These are phyloP conservation scores for Ganoderma lingzhi DNA, from an alignment of 1,284 basidiomycete genomes.

Conservation along the genomic window DNA sequence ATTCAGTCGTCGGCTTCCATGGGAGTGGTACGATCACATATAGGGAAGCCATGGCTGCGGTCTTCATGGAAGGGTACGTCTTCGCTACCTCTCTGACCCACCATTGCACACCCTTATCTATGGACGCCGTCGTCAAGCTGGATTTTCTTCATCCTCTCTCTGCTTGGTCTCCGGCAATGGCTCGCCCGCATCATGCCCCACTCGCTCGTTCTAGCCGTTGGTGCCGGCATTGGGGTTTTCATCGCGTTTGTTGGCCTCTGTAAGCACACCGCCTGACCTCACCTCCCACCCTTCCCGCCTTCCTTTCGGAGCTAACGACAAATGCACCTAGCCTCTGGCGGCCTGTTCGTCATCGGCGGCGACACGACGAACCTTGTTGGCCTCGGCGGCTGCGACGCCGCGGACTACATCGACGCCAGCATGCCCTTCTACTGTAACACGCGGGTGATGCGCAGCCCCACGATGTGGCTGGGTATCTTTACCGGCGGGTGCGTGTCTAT, in stretches of 20 bases:
- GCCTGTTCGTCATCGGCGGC: conserved; percentile 83
- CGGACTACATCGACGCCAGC: conserved; percentile 48
- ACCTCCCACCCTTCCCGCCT: neutral
- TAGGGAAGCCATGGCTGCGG: conserved; percentile 85
- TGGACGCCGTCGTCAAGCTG: conserved; percentile 54
- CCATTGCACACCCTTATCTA: neutral
- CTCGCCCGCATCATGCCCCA: conserved; percentile 89
- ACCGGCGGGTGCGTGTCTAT: conserved; percentile 71
- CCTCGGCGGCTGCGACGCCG: conserved; percentile 78
- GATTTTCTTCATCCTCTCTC: conserved; percentile 85
- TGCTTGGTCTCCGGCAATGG: conserved; percentile 92
- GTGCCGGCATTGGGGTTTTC: conserved; percentile 88
- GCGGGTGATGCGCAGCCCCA: conserved; percentile 78
- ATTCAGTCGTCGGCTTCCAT: conserved; percentile 87
- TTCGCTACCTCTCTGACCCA: neutral
- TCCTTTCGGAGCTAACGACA: conserved; percentile 6
- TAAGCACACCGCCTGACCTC: conserved; percentile 41
- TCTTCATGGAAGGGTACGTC: conserved; percentile 83
- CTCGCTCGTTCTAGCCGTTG: conserved; percentile 85
- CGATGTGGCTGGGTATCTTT: conserved; percentile 91
- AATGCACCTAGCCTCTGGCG: conserved; percentile 56
- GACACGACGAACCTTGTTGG: conserved; percentile 77
- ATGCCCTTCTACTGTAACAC: conserved; percentile 69
- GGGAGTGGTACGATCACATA: conserved; percentile 82
- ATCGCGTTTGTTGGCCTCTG: conserved; percentile 81